Base-by-base conservation (phyloP, 2,329 filamentous ascomycete species). In the Helotiales sp. region DNA sequence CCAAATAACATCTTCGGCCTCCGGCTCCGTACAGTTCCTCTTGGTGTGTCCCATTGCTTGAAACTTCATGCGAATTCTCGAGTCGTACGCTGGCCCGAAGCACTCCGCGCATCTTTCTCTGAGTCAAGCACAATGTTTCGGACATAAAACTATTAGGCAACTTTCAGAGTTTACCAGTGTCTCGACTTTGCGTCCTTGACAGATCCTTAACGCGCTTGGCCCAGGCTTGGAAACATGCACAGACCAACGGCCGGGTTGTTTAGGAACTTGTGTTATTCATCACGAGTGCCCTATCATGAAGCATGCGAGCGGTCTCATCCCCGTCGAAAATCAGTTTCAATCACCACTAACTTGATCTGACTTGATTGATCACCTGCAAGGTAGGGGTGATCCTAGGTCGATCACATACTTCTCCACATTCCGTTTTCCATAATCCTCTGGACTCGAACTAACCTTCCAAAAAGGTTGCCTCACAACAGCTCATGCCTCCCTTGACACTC, bases 341-440 rank as follows among this genome's bases (percentile, higher is more conserved):
- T 53, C 51, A n/a, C 36, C 29, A 36, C n/a, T 40, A 40, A 30
- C 33, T 31, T 17, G 52, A 57, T 55, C 15, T 55, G 47, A 55
- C 55, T 50, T 51, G 42, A 46, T 53, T 48, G 55, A 58, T 61
- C 55, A 17, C 22, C 55, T 13, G 10, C 52, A 36, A 50, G 55
- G 17, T 30, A 22, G 12, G 6, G 8, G 17, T 48, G 8, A 31
- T 31, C 27, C 15, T 40, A 15, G n/a, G 33, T 22, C 34, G 55
- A 58, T 53, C 52, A 50, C 29, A 31, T 30, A 33, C 36, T 56
- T 57, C 59, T 63, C 61, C 57, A 51, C 54, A 57, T 48, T 57
- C 48, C 38, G 61, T 63, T 62, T n/a, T 61, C 54, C 48, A 57
- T 22, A 50, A 48, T 54, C 44, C 15, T 36, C 29, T 29, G 19